Percentiles rank a stretch among this genome's conserved stretches.
Conservation (phyloP, 2,329 filamentous ascomycete genomes). For the Fusarium sp. region DNA sequence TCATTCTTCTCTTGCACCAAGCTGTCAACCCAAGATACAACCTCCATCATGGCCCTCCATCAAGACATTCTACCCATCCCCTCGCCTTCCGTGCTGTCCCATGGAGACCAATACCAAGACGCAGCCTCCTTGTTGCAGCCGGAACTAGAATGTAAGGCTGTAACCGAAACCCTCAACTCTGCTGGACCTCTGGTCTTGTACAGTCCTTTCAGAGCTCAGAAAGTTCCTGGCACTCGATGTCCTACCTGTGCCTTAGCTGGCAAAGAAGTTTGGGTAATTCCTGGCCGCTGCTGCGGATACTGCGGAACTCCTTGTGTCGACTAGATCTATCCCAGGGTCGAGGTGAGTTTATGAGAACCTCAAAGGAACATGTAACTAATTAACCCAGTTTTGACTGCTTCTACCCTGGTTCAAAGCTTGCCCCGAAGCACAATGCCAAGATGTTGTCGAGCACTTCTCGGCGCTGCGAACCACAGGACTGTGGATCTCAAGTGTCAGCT, state of each 20-base stretch:
- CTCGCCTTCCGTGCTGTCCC: background rate
- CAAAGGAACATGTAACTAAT: background rate
- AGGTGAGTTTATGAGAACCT: background rate
- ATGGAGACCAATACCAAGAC: background rate
- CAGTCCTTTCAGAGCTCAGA: constrained; percentile 7
- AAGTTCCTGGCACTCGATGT: constrained; percentile 62
- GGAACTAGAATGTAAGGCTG: background rate
- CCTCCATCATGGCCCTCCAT: constrained; percentile 18
- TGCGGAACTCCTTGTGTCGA: constrained; percentile 57
- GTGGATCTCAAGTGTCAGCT: background rate
- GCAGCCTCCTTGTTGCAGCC: background rate
- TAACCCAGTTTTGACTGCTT: background rate
- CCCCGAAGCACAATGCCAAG: background rate
- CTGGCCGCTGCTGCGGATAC: constrained; percentile 60
- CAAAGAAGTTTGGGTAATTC: constrained; percentile 65
- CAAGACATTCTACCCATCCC: background rate
- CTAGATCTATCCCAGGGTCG: background rate
- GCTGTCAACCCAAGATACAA: background rate
- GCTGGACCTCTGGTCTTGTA: background rate
- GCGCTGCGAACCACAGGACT: background rate
- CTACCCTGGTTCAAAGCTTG: background rate
- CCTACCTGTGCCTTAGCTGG: constrained; percentile 60
- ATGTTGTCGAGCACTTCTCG: background rate
- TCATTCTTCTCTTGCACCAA: background rate
- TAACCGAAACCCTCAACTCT: background rate